phyloP scores from a whole-genome alignment of 164 flowering plant species.

The Nymphaea thermarum region DNA sequence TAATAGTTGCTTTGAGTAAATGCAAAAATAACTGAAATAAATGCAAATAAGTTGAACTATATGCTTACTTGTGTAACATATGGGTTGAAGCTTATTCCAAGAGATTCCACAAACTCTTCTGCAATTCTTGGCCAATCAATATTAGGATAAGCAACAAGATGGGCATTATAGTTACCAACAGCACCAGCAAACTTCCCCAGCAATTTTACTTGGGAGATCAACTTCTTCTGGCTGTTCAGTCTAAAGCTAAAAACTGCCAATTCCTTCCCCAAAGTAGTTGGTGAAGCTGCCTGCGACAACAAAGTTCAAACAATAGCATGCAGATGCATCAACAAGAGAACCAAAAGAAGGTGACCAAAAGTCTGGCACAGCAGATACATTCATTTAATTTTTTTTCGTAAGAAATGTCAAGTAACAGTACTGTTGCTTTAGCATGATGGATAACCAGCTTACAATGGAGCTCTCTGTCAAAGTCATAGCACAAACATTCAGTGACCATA shows the following conservation, averaged over 20 bases:
- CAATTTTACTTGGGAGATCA: constrained; percentile 41
- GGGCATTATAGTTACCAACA: constrained; percentile 94
- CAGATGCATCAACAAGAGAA: too few relatives aligned
- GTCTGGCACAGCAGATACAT: too few relatives aligned
- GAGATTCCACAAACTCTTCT: constrained; percentile 73
- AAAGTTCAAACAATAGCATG: not conserved
- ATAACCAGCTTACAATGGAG: too few relatives aligned
- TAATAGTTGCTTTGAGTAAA: too few relatives aligned
- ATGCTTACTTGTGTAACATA: constrained; percentile 81
- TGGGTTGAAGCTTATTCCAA: constrained; percentile 80
- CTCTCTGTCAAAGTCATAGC: too few relatives aligned
- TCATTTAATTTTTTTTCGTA: too few relatives aligned
- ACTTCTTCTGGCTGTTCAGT: constrained; percentile 45
- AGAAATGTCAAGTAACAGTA: too few relatives aligned
- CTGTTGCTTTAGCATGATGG: too few relatives aligned
- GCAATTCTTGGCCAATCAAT: constrained; percentile 70
- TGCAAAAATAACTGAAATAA: too few relatives aligned
- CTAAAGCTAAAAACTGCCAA: constrained; percentile 74
- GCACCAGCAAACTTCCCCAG: constrained; percentile 98
- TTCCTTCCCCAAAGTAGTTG: constrained; percentile 91
- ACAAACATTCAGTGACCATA: too few relatives aligned
- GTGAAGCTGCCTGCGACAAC: constrained; percentile 69
- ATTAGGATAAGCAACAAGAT: constrained; percentile 78
- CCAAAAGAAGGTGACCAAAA: too few relatives aligned
- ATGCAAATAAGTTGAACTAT: not conserved